Evolutionary conservation across 768 basidiomycete genomes (phyloP), one percentile per base, ranked within the genome.

Genomic region (Rhodocollybia butyracea): DNA sequence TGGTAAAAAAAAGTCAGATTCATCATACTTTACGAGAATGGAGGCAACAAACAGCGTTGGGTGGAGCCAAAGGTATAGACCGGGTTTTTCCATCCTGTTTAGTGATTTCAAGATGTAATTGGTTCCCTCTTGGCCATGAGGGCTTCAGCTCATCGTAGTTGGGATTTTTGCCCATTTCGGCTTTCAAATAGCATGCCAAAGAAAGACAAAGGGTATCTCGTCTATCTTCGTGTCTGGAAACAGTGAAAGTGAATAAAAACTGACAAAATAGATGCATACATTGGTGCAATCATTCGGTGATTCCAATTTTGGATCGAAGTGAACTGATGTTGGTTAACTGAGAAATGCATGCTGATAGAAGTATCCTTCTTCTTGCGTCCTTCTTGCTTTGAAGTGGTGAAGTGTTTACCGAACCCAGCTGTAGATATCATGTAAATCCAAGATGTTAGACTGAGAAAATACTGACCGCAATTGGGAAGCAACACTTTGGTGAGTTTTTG

Each of bases 41-140:
- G n/a, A n/a, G n/a, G n/a, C n/a, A n/a, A n/a, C n/a, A n/a, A n/a
- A 74, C 77, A 46, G 66, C 58, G 31, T 77, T 68, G 7, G 77
- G 78, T 36, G 77, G 77, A 15, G 76, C 68, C 34, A 79, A 56
- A 19, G 78, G 73, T 10, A 79, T 63, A 17, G 60, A 57, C 19
- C 64, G 64, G 39, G 60, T 57, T 26, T 57, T 60, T 26, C 62
- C 69, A 17, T 69, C 64, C 52, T 66, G 68, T 21, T 60, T 63
- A 13, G 73, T 66, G 60, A 82, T 73, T 15, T 57, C 65, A 60
- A 73, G 64, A 46, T 63, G 70, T 30, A 63, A 70, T 58, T 32
- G 15, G 36, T 31, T 32, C 8, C 41, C 10, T 31, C 21, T 45
- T 2, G 83, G 82, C 82, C 83, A 85, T 29, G 62, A 65, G 24